These are phyloP conservation scores for Monilinia laxa DNA, from an alignment of 2,329 filamentous ascomycete genomes.

Conservation along the genomic window DNA sequence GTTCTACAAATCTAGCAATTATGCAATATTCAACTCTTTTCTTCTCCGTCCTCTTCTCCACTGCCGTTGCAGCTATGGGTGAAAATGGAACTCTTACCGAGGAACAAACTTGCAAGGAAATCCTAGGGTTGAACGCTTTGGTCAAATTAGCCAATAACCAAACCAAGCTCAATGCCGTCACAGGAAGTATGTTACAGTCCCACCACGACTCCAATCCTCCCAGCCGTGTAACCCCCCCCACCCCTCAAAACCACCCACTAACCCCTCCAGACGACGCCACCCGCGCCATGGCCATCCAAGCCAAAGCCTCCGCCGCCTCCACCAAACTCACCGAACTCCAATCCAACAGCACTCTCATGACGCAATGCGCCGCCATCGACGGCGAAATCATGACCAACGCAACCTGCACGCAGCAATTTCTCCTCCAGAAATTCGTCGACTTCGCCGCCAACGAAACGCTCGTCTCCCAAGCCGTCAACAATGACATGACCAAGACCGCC, in stretches of 20 bases:
- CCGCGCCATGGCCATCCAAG: constrained; percentile 42
- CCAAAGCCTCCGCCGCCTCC: constrained; percentile 40
- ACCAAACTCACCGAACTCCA: constrained; percentile 40
- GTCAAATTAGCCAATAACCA: constrained; percentile 42
- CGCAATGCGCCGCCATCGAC: constrained; percentile 41
- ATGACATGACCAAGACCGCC: constrained; percentile 27
- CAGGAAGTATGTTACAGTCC: constrained; percentile 31
- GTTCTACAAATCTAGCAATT: constrained; percentile 21
- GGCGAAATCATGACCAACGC: constrained; percentile 27
- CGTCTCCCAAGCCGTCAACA: constrained; percentile 23
- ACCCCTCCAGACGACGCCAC: constrained; percentile 40
- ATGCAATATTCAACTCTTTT: constrained; percentile 33
- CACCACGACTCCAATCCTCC: background rate
- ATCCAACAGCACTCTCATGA: constrained; percentile 43
- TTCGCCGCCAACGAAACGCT: constrained; percentile 27
- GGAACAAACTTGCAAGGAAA: constrained; percentile 41
- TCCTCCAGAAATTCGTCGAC: constrained; percentile 28
- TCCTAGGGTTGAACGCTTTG: constrained; percentile 38
- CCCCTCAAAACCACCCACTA: background rate
- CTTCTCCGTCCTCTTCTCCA: constrained; percentile 31
- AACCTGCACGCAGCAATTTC: constrained; percentile 24
- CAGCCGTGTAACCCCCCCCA: too few relatives aligned
- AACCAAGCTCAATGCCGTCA: constrained; percentile 41
- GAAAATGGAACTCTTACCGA: constrained; percentile 37
- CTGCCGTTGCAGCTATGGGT: constrained; percentile 38